Evolutionary conservation across 2,329 filamentous ascomycete species (phyloP), one percentile per base, ranked within the genome.

Genomic region (Aspergillus calidoustus): DNA sequence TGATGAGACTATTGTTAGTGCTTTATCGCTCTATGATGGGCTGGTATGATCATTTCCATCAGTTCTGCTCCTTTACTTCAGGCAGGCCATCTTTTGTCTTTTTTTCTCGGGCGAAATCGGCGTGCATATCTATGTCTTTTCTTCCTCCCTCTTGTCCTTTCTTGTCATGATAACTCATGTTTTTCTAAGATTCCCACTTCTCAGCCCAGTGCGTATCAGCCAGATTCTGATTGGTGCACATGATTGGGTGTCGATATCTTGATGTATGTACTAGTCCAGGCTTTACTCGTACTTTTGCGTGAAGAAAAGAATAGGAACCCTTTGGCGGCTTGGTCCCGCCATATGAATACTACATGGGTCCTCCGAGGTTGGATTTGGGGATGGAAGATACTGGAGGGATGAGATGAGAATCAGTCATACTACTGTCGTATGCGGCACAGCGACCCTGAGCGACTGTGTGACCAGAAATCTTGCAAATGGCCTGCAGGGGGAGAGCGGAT

Each of bases 1-100:
- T 63, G 95, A 99, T 80, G 94, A 98, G 83, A 99, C 95, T 9
- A 99, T 99, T 75, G 95, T 99, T 62, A 98, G 94, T 58, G 95
- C 95, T 38, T 83, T 99, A 74, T 97, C 93, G 61, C 84, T 99
- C 67, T 99, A 99, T 74, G 95, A 99, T 75, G 95, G 95, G 25
- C 82, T 99, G 73, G 95, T 99, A 76, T 97, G 72, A 63, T 41
- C 38, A 25, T 28, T 60, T 58, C 60, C 59, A 17, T 47, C 47
- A n/a, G 28, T 59, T 60, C 28, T 59, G 44, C 62, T 47, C 53
- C 41, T 41, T 52, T 59, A 17, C 59, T 57, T 46, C 22, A 50
- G 55, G 55, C 47, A 28, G 55, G 55, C 50, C 49, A 51, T 53
- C 47, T 43, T 43, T 23, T 59, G 49, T 56, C 44, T 58, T 38